Conservation (phyloP, 1,284 basidiomycete species). For the Heterobasidion parviporum region DNA sequence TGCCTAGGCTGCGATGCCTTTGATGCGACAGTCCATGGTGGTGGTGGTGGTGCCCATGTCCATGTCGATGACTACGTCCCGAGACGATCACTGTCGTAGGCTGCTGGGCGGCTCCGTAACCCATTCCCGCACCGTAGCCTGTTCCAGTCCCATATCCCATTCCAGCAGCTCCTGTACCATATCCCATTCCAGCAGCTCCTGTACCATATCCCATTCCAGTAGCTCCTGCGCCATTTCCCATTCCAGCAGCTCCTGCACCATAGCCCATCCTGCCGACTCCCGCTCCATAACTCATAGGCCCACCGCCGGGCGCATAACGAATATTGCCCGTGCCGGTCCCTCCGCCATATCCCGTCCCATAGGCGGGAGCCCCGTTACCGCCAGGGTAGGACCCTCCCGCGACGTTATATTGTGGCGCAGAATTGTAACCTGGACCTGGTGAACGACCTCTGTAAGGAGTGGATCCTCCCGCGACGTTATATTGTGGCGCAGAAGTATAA, state of each 20-base stretch:
- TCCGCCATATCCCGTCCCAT: background rate
- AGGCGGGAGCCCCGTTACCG: too few species aligned
- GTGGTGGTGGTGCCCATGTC: conserved; percentile 1
- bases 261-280: background rate
- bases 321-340: background rate
- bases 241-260: background rate
- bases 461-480: too few species aligned
- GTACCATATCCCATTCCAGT: background rate
- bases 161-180: background rate
- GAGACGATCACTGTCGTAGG: background rate
- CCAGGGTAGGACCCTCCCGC: too few species aligned
- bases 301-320: background rate
- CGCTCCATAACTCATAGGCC: background rate
- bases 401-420: too few species aligned
- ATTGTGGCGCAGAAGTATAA: too few species aligned
- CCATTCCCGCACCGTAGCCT: too few species aligned
- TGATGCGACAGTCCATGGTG: conserved; percentile 4
- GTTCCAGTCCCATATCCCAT: background rate
- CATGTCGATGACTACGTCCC: background rate
- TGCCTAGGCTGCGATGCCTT: conserved; percentile 8
- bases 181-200: background rate
- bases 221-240: background rate
- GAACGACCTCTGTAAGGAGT: background rate
- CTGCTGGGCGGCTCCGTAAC: background rate
- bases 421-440: too few species aligned